A percentile compares a stretch with the other conserved stretches of the same genome.
Conservation (phyloP, 495 filamentous ascomycete genomes). For the Aspergillus ostianus region DNA sequence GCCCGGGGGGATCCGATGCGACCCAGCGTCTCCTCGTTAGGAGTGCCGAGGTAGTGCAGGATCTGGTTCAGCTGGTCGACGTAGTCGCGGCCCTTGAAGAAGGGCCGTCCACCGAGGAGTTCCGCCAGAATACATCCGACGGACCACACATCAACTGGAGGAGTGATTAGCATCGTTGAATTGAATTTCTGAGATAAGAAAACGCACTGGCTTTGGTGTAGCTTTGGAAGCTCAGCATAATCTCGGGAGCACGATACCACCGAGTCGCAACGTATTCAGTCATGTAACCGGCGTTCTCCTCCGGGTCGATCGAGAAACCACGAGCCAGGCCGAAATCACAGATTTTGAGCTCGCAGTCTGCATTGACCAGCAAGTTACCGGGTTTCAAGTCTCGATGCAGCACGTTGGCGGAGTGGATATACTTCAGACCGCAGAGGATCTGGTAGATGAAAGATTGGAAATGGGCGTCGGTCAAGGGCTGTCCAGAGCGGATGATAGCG, state of each 20-base stretch:
- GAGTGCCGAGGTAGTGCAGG: conserved; percentile 94
- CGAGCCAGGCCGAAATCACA: conserved; percentile 96
- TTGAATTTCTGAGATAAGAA: conserved; percentile 5
- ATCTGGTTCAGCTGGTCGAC: conserved; percentile 99
- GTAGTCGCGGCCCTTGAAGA: conserved; percentile 99
- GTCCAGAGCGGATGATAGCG: conserved; percentile 95
- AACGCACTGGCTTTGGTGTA: conserved; percentile 96
- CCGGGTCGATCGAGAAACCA: conserved; percentile 93
- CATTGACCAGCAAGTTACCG: conserved; percentile 94
- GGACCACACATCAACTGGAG: conserved; percentile 95
- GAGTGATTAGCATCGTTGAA: conserved; percentile 13
- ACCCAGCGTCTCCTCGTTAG: conserved; percentile 88
- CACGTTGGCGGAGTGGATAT: conserved; percentile 97
- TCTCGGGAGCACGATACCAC: conserved; percentile 98
- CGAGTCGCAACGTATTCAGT: conserved; percentile 98
- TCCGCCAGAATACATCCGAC: conserved; percentile 98
- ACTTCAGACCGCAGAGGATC: conserved; percentile 94
- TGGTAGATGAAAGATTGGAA: conserved; percentile 96
- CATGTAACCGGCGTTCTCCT: conserved; percentile 99
- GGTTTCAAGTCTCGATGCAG: conserved; percentile 96
- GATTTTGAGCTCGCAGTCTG: conserved; percentile 98
- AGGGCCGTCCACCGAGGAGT: conserved; percentile 90
- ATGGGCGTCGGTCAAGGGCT: conserved; percentile 92
- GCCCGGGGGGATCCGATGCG: conserved; percentile 95
- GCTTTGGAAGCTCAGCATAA: conserved; percentile 99